phyloP scores from a whole-genome alignment of 768 basidiomycete species.

The Lentinula detonsa region DNA sequence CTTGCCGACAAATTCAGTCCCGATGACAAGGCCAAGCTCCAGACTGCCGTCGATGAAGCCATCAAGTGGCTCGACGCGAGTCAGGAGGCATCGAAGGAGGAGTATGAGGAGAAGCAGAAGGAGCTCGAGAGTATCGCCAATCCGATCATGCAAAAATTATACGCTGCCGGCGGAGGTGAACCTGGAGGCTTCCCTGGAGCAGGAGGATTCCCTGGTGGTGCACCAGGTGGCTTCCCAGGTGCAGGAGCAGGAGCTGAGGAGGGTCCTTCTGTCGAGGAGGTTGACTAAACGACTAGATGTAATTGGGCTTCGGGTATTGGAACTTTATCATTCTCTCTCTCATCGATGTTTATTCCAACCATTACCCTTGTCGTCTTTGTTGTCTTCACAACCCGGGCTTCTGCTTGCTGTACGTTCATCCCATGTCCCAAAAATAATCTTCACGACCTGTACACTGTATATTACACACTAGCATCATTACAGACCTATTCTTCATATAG shows the following conservation, averaged over 20 bases:
- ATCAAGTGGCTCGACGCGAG: slow-evolving; percentile 60
- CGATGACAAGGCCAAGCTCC: slow-evolving; percentile 56
- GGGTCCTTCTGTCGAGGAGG: slow-evolving; percentile 65
- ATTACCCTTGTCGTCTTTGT: not conserved
- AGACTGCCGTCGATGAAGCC: slow-evolving; percentile 51
- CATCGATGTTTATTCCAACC: not conserved
- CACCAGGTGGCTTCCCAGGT: slow-evolving; percentile 42
- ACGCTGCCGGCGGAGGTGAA: slow-evolving; percentile 32
- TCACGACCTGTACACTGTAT: not conserved
- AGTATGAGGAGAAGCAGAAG: slow-evolving; percentile 67
- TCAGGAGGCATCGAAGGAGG: slow-evolving; percentile 51
- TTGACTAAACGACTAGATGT: slow-evolving; percentile 32
- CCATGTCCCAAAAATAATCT: not conserved
- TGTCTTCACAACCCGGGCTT: not conserved
- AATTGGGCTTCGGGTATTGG: not conserved
- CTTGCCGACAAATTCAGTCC: slow-evolving; percentile 61
- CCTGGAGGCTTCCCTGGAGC: slow-evolving; percentile 30
- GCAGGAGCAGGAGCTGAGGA: slow-evolving; percentile 49
- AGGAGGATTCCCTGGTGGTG: slow-evolving; percentile 7
- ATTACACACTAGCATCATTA: not conserved
- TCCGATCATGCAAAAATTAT: slow-evolving; percentile 33
- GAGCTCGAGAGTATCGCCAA: slow-evolving; percentile 61
- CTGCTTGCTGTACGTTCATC: not conserved
- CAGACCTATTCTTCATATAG: not conserved
- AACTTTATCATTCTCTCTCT: not conserved